Evolutionary conservation across 2,329 filamentous ascomycete genomes (phyloP), one percentile per base, ranked within the genome.

Genomic region (Arthroderma sp.): DNA sequence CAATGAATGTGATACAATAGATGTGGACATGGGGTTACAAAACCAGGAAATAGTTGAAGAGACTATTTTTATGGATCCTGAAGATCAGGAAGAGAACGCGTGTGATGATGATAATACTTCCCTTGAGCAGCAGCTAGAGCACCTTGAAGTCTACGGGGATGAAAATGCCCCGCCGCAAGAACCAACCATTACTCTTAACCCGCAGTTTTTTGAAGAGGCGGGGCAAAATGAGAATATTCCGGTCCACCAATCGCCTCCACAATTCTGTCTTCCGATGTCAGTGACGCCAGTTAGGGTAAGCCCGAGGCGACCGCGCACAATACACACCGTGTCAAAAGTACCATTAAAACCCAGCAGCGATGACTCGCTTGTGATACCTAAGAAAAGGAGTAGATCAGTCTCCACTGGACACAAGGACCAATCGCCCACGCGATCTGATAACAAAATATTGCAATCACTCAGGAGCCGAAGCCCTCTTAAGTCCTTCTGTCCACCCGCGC

Each of bases 291-390:
- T 71, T 41, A 72, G 75, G 38, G 48, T 52, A 5, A 55, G 56
- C 10, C 62, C 65, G 0, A 55, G 69, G n/a, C 65, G 61, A n/a
- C 69, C 70, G 45, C 68, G 69, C 37, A 66, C 72, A n/a, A 75
- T 82, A 50, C 77, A 83, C 59, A 88, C 84, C 0, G 78, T 84
- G 0, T 83, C 81, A 28, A 88, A 87, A 63, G 77, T 88, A 4
- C 83, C 83, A 1, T 65, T 88, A 36, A 86, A 85, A 60, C 69
- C 78, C 3, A 78, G 79, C 27, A 81, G 68, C 9, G 63, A 70
- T 4, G 59, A 68, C 1, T 71, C 71, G 40, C 48, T 69, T 52
- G 66, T 66, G 49, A 50, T 68, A 44, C 56, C 67, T 45, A 60
- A 68, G 48, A 64, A 74, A 58, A 54, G 70, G 53, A 61, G 68